Conservation (phyloP, 352 stramenopile genomes). For the Globisporangium abappressorium region DNA sequence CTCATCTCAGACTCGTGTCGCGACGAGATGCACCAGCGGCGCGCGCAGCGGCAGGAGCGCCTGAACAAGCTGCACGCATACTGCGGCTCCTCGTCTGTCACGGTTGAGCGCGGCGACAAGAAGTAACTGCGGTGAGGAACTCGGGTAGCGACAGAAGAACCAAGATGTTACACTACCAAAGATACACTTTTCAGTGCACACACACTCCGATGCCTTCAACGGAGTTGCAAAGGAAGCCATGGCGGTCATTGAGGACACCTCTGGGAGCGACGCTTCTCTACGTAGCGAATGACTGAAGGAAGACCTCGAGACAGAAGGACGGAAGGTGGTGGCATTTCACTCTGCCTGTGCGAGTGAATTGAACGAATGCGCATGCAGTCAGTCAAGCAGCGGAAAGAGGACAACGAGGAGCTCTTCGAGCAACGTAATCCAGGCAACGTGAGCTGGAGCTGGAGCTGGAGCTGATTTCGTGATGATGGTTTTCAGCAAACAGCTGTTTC, state of each 20-base stretch:
- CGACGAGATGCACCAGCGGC: constrained; percentile 30
- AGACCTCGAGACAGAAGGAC: too few relatives aligned
- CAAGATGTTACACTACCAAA: background rate
- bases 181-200: background rate
- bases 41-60: constrained; percentile 25
- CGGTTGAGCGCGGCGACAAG: constrained; percentile 45
- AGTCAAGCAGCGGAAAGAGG: background rate
- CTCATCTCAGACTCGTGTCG: constrained; percentile 24
- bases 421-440: constrained; percentile 9
- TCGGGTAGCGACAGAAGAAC: background rate
- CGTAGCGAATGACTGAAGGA: too few relatives aligned
- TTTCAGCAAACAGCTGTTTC: background rate
- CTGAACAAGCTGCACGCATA: constrained; percentile 49
- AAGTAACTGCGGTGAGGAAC: constrained; percentile 13
- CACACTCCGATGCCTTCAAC: constrained; percentile 11
- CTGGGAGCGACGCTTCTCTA: too few relatives aligned
- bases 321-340: too few relatives aligned
- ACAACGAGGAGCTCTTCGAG: background rate
- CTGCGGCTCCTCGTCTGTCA: constrained; percentile 61
- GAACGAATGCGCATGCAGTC: too few relatives aligned
- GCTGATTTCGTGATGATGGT: background rate
- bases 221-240: too few relatives aligned
- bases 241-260: too few relatives aligned
- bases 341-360: too few relatives aligned
- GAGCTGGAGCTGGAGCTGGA: background rate